A percentile compares a stretch with the other conserved stretches of the same genome.
Evolutionary conservation across 345 rosid species (phyloP).

Genomic region (Moringa oleifera): DNA sequence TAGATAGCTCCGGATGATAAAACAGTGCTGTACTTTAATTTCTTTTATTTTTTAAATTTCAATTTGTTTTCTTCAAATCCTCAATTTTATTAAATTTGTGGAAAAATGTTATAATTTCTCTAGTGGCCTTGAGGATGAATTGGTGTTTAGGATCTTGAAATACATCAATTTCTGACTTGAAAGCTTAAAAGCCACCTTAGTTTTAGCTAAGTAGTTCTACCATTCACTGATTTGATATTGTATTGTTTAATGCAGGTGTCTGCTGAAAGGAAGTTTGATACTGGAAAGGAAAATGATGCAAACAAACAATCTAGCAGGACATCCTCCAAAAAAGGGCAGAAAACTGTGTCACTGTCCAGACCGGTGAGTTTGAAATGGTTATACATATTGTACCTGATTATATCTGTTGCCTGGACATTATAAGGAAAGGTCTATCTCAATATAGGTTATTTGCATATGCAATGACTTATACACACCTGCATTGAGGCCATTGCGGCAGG

Average conservation of each 20-base stretch:
- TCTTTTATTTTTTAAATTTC: background rate
- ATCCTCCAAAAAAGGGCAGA: conserved; percentile 54
- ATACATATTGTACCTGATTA: conserved; percentile 6
- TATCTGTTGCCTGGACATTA: background rate
- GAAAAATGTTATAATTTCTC: too few species aligned
- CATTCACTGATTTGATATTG: conserved; percentile 3
- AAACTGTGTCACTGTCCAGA: conserved; percentile 59
- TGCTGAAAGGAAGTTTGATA: conserved; percentile 57
- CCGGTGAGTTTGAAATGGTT: conserved; percentile 57
- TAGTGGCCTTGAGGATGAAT: too few species aligned
- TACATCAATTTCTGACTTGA: background rate
- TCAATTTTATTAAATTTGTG: too few species aligned
- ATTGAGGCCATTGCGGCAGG: conserved; percentile 82
- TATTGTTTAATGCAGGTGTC: conserved; percentile 47
- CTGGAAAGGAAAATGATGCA: conserved; percentile 52
- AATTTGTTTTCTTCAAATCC: too few species aligned
- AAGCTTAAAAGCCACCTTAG: background rate
- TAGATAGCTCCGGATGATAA: too few species aligned
- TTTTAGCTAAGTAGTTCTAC: conserved; percentile 4
- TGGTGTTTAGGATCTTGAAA: too few species aligned
- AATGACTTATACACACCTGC: conserved; percentile 94
- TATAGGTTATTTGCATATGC: conserved; percentile 77
- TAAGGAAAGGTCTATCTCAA: conserved; percentile 8
- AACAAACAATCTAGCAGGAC: conserved; percentile 41
- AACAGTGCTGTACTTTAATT: background rate